Evolutionary conservation across 1,284 basidiomycete species (phyloP).

Genomic region (Ganoderma leucocontextum): DNA sequence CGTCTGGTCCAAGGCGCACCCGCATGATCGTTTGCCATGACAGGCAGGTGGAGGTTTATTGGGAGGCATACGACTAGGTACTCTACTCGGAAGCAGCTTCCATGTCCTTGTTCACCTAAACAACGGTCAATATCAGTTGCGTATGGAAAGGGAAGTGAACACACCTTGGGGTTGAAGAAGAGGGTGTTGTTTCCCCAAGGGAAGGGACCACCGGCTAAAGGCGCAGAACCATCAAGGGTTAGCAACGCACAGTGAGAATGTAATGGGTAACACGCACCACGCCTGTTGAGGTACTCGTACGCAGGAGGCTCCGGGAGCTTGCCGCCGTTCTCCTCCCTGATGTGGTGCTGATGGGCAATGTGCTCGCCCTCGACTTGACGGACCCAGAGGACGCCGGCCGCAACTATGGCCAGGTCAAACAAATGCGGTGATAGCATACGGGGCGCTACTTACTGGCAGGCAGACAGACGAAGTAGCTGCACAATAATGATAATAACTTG

Average conservation of each 20-base stretch:
- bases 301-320: conserved; percentile 73
- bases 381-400: conserved; percentile 72
- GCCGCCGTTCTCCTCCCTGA: conserved; percentile 80
- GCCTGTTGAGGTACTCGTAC: conserved; percentile 81
- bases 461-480: conserved; percentile 77
- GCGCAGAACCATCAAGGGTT: background rate
- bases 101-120: conserved; percentile 73
- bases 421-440: conserved; percentile 20
- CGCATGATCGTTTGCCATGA: background rate
- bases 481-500: background rate
- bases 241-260: background rate
- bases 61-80: conserved; percentile 8
- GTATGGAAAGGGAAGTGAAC: conserved; percentile 26
- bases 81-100: conserved; percentile 43
- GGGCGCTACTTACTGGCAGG: conserved; percentile 66
- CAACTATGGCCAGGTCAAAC: conserved; percentile 52
- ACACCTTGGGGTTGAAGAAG: conserved; percentile 81
- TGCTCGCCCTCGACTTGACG: conserved; percentile 83
- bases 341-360: conserved; percentile 72
- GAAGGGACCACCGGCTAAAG: conserved; percentile 50
- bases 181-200: conserved; percentile 85
- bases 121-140: background rate
- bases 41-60: background rate
- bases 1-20: background rate
- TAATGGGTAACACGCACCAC: conserved; percentile 43